Percentiles rank a stretch among this genome's conserved stretches.
Evolutionary conservation across 2,329 filamentous ascomycete species (phyloP).

Genomic region (Arthrobotrys conoides): DNA sequence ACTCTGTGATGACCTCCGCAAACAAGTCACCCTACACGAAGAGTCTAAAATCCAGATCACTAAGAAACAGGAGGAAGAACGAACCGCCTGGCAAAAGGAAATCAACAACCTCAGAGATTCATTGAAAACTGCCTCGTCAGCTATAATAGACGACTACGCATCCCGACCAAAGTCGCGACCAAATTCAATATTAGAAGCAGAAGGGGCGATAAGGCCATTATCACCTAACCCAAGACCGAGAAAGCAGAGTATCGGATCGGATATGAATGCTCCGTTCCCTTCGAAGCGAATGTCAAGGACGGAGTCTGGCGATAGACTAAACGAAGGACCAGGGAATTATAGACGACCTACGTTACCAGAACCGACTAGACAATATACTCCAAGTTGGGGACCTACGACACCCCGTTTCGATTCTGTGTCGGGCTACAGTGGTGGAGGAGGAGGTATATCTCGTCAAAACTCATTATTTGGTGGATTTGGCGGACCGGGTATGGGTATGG

Average conservation of each 20-base stretch:
- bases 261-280: slow-evolving; percentile 48
- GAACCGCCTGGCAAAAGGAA: slow-evolving; percentile 70
- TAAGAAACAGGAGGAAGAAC: slow-evolving; percentile 77
- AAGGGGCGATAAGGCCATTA: slow-evolving; percentile 44
- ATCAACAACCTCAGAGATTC: slow-evolving; percentile 48
- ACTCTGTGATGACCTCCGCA: slow-evolving; percentile 75
- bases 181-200: slow-evolving; percentile 50
- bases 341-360: slow-evolving; percentile 51
- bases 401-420: slow-evolving; percentile 51
- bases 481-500: slow-evolving; percentile 23
- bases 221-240: slow-evolving; percentile 49
- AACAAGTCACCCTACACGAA: slow-evolving; percentile 71
- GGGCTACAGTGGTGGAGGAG: slow-evolving; percentile 23
- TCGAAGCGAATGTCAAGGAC: slow-evolving; percentile 56
- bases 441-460: slow-evolving; percentile 34
- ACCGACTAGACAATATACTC: slow-evolving; percentile 35
- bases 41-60: slow-evolving; percentile 46
- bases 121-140: slow-evolving; percentile 11
- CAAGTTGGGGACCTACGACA: slow-evolving; percentile 47
- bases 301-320: slow-evolving; percentile 49
- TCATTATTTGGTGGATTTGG: slow-evolving; percentile 43
- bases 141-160: slow-evolving; percentile 30
- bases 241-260: slow-evolving; percentile 57
- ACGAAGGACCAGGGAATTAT: slow-evolving; percentile 12
- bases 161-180: slow-evolving; percentile 48